A percentile compares a stretch with the other conserved stretches of the same genome.
Evolutionary conservation across 2,329 filamentous ascomycete species (phyloP).

Genomic region (Xylariaceae sp.): DNA sequence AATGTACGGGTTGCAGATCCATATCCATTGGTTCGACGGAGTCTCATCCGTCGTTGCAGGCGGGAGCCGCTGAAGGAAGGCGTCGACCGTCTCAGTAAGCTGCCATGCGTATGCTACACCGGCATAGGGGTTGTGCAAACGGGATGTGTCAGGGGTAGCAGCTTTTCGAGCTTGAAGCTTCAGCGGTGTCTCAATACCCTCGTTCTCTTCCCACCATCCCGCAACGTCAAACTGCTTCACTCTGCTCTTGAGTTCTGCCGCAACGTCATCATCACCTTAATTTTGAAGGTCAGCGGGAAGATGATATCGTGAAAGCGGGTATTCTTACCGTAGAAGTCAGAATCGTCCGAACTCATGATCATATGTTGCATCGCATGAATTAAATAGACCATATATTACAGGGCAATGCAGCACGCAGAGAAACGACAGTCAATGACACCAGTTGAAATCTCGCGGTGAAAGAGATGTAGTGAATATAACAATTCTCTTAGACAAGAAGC

Average conservation of each 20-base stretch:
- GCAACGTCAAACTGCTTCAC: slow-evolving; percentile 53
- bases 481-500: background rate
- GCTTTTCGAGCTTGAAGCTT: slow-evolving; percentile 25
- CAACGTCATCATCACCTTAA: slow-evolving; percentile 58
- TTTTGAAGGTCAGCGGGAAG: slow-evolving; percentile 11
- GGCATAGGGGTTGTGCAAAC: slow-evolving; percentile 62
- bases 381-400: background rate
- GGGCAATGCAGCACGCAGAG: background rate
- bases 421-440: slow-evolving; percentile 1
- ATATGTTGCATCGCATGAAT: slow-evolving; percentile 1
- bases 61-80: slow-evolving; percentile 70
- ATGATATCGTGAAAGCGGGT: background rate
- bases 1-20: slow-evolving; percentile 66
- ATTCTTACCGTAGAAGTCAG: slow-evolving; percentile 58
- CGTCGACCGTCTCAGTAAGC: slow-evolving; percentile 62
- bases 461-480: background rate
- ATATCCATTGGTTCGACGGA: slow-evolving; percentile 67
- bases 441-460: background rate
- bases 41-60: slow-evolving; percentile 61
- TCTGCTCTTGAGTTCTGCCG: slow-evolving; percentile 50
- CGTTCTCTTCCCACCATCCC: slow-evolving; percentile 49
- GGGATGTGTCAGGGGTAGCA: slow-evolving; percentile 22
- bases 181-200: slow-evolving; percentile 22
- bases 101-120: slow-evolving; percentile 61
- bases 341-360: slow-evolving; percentile 52